These are phyloP conservation scores for Pachysolen tannophilus DNA, from an alignment of 805 yeast genomes.

Conservation along the genomic window DNA sequence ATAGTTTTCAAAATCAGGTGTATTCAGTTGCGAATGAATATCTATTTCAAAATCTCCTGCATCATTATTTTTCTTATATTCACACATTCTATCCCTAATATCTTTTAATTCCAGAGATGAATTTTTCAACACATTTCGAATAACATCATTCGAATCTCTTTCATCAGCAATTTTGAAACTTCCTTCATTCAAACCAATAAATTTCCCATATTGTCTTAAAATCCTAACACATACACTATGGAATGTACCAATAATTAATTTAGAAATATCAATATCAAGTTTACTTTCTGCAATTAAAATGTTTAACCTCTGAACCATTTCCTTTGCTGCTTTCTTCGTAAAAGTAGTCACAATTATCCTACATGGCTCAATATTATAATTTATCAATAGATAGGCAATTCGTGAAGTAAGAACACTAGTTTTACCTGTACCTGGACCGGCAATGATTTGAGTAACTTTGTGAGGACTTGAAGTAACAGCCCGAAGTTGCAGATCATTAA, in stretches of 20 bases:
- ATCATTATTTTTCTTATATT: slow-evolving; percentile 14
- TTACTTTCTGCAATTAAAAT: slow-evolving; percentile 20
- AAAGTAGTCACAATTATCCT: slow-evolving; percentile 81
- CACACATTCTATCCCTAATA: slow-evolving; percentile 10
- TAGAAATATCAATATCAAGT: slow-evolving; percentile 24
- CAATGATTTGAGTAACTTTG: slow-evolving; percentile 40
- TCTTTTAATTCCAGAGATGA: slow-evolving; percentile 12
- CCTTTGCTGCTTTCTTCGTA: slow-evolving; percentile 87
- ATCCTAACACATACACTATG: slow-evolving; percentile 72
- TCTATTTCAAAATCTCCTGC: slow-evolving; percentile 11
- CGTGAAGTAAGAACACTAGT: slow-evolving; percentile 77
- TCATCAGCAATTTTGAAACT: slow-evolving; percentile 56
- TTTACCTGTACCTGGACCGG: slow-evolving; percentile 67
- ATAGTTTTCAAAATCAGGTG: slow-evolving; percentile 7
- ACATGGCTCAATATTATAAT: slow-evolving; percentile 46
- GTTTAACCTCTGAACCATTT: slow-evolving; percentile 60
- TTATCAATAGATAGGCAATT: slow-evolving; percentile 59
- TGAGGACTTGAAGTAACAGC: slow-evolving; percentile 35
- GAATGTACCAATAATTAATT: slow-evolving; percentile 76
- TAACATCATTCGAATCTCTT: slow-evolving; percentile 42
- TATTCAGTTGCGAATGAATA: slow-evolving; percentile 3
- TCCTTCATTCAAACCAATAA: slow-evolving; percentile 26
- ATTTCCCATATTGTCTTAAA: slow-evolving; percentile 45
- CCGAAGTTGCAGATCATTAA: slow-evolving; percentile 32
- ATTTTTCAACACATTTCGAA: slow-evolving; percentile 31